Base-by-base conservation (phyloP, 768 basidiomycete genomes). In the Lepiota brunneoincarnata region DNA sequence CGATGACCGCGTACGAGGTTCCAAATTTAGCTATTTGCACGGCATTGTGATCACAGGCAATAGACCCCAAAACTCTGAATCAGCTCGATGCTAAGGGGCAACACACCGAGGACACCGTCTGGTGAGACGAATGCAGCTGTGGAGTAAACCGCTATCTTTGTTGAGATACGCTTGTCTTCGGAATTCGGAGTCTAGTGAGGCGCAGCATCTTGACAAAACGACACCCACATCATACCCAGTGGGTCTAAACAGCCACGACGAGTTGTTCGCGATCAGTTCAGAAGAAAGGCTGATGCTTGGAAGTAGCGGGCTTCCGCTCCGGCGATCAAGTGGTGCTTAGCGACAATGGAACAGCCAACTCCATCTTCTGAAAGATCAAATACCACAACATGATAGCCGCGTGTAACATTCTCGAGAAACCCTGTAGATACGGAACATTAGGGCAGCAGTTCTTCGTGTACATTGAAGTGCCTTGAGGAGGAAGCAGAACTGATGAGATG, bases 361-460 rank as follows among this genome's bases (percentile, higher is more conserved):
- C 26, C 26, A 28, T 4, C 26, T 28, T 28, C 26, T 4, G 9
- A 39, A 17, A 20, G 21, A 23, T 28, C 4, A n/a, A 17, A 31
- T 35, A 31, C 41, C 17, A 39, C n/a, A n/a, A n/a, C 14, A 20
- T 36, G 42, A n/a, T 28, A 47, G 17, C 38, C 40, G 47, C 31
- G 31, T 28, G 46, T 49, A 36, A 38, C 39, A 48, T 6, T 36
- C 38, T 35, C 48, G 49, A 24, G 12, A 18, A 39, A 35, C 50
- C 15, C 31, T 41, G 31, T 26, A 21, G 39, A 38, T 17, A 26
- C 35, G 26, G 24, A 56, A 54, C 12, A 37, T 58, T 53, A 64
- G 41, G 42, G 43, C 31, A 81, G 59, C 4, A 79, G 61, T 58
- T 79, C 78, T 54, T 75, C 72, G 47, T 79, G 78, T 14, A 79